Base-by-base conservation (phyloP, 352 stramenopile species). In the Phytophthora cactorum region DNA sequence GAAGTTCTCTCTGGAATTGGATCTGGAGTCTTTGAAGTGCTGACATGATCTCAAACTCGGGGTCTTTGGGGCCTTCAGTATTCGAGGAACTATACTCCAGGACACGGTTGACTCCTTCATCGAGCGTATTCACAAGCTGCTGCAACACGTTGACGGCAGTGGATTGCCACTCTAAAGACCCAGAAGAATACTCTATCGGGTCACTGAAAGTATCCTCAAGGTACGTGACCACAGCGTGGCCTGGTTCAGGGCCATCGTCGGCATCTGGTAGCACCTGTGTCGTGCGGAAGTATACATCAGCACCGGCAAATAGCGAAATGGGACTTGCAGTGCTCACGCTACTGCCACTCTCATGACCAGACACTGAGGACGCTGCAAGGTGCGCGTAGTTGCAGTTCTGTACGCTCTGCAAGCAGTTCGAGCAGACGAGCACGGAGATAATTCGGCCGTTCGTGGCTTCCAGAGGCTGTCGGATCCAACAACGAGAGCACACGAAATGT, bases 61-160 rank as follows among this genome's bases (percentile, higher is more conserved):
- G 25, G 27, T 55, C n/a, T 10, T 17, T 17, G 1, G 31, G 5
- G 8, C 17, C 17, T 29, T 45, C 50, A 3, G 9, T 5, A 17
- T n/a, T 27, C 9, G n/a, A 39, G 22, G 32, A n/a, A 22, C 53
- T 52, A 38, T 71, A 52, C 10, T 28, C 53, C 59, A 65, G 31
- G 4, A 65, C 66, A 15, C 66, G 54, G n/a, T 66, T 70, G 51
- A 63, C 51, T 17, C 61, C 55, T 63, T 72, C 60, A 11, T 74
- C 55, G 5, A 72, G 52, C 4, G 57, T 43, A 9, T 2, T 58
- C 7, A 81, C 52, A 11, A 88, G 54, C 15, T 73, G 57, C 49
- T 86, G 75, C 44, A 88, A 77, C 9, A 90, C 77, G 15, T 66
- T 80, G 51, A 77, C 61, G 15, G 83, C 69, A 28, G 69, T 75